Evolutionary conservation across 306 rosid species (phyloP), one percentile per base, ranked within the genome.

Genomic region (Lathyrus sativus): DNA sequence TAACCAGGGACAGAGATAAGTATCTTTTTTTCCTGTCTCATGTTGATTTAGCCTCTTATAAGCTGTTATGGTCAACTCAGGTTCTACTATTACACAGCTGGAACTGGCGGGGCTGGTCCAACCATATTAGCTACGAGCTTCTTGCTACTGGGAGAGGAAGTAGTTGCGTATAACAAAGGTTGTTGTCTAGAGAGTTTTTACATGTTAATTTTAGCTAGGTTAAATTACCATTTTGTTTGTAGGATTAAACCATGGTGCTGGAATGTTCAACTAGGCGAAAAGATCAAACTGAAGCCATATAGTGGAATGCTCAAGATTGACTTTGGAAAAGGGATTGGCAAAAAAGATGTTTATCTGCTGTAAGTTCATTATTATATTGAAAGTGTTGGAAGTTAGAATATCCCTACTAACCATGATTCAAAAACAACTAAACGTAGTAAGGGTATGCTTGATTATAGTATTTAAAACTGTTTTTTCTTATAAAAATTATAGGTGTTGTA

Each of bases 51-150:
- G 71, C 62, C 13, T 62, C 71, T 77, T 55, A 78, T 28, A 63
- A 62, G 70, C 28, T 46, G 53, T 50, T 65, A 73, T 74, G 51
- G 8, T 63, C 45, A 46, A 76, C 70, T 62, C 96, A 90, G 98
- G 79, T 92, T 92, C 85, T 86, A 68, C 87, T 89, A 89, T 87
- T 88, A 85, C 83, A 90, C 98, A 58, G 98, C 91, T 59, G 98
- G 98, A 70, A 86, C 88, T 55, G 98, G 98, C 43, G 98, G 98
- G 65, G 96, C 96, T 51, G 96, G 96, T 76, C 98, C 98, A 53
- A 89, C 98, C 33, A 86, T 90, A 81, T 83, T 89, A 65, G 91
- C 96, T 33, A 90, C 98, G 44, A 92, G 98, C 64, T 92, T 92
- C 83, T 78, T 92, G 70, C 79, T 92, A 58, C 85, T 92, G 66